A percentile compares a stretch with the other conserved stretches of the same genome.
Evolutionary conservation across 1,284 basidiomycete genomes (phyloP).

Genomic region (Tremellales sp.): DNA sequence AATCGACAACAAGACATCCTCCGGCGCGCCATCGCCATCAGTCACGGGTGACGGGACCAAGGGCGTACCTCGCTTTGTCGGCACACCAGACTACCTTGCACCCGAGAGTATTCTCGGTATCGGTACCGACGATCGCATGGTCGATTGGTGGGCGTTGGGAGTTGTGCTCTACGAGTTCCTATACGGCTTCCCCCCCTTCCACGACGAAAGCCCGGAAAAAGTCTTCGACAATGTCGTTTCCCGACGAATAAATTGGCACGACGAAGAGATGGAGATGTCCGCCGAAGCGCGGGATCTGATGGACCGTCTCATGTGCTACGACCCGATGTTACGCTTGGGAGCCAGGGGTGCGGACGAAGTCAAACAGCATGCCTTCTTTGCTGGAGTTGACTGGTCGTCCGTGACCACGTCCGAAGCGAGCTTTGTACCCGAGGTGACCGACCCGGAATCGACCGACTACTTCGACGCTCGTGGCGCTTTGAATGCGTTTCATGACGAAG

Average conservation of each 20-base stretch:
- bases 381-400: constrained; percentile 87
- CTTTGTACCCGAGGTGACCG: constrained; percentile 91
- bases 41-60: constrained; percentile 50
- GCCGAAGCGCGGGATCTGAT: constrained; percentile 88
- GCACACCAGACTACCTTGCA: constrained; percentile 94
- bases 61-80: constrained; percentile 75
- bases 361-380: constrained; percentile 86
- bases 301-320: constrained; percentile 76
- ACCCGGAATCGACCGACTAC: constrained; percentile 98
- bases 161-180: constrained; percentile 98
- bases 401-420: constrained; percentile 83
- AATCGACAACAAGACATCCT: constrained; percentile 52
- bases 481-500: constrained; percentile 39
- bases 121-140: constrained; percentile 88
- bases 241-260: constrained; percentile 86
- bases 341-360: constrained; percentile 87
- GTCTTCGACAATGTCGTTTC: constrained; percentile 99
- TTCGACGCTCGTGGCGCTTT: constrained; percentile 83
- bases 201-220: constrained; percentile 91
- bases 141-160: constrained; percentile 99
- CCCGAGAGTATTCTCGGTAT: constrained; percentile 95
- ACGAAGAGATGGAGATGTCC: constrained; percentile 86
- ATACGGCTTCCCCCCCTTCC: constrained; percentile 95
- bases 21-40: constrained; percentile 59
- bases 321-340: constrained; percentile 77